Conservation (phyloP, 768 basidiomycete genomes). For the Candolleomyces efflorescens region DNA sequence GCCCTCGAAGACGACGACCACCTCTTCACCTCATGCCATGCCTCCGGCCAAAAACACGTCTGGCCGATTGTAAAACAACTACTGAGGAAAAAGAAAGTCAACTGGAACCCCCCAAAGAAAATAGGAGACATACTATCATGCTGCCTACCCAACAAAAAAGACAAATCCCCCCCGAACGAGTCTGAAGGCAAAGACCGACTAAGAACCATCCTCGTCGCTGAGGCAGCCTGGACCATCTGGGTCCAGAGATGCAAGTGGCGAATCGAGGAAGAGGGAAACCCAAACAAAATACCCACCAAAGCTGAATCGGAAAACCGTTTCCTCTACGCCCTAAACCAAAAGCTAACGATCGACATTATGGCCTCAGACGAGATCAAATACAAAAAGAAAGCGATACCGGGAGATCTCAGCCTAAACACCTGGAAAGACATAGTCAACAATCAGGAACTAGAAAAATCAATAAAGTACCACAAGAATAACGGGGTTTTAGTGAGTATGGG, state of each 20-base stretch:
- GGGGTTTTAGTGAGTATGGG: constrained; percentile 3
- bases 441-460: constrained; percentile 1
- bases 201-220: constrained; percentile 6
- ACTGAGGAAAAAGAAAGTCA: not conserved
- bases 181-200: not conserved
- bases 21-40: not conserved
- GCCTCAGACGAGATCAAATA: not conserved
- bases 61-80: not conserved
- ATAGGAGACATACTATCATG: not conserved
- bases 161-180: no score
- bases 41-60: not conserved
- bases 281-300: not conserved
- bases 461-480: not conserved
- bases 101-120: not conserved
- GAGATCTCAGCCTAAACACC: not conserved
- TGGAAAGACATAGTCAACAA: constrained; percentile 2
- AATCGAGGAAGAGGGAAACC: constrained; percentile 1
- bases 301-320: not conserved
- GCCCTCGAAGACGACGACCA: not conserved
- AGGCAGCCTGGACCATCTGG: constrained; percentile 9
- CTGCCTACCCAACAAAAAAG: not conserved
- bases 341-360: not conserved
- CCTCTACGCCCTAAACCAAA: not conserved
- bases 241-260: constrained; percentile 8
- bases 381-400: not conserved